Evolutionary conservation across 202 grass and related monocot genomes (phyloP).

Genomic region (Setaria viridis): DNA sequence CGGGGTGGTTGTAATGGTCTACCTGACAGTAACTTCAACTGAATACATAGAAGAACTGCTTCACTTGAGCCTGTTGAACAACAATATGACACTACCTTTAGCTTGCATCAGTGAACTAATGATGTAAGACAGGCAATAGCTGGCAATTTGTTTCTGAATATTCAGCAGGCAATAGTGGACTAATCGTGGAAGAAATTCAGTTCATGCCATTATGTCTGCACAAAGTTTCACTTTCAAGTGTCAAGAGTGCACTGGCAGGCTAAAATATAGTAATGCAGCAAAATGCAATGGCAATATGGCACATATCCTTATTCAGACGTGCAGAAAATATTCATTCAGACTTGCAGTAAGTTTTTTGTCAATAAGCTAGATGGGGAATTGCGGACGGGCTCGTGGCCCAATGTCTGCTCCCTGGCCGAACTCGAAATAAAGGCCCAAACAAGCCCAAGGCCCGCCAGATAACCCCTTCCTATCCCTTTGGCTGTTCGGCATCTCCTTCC

Average conservation of each 20-base stretch:
- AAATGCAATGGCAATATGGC: background rate
- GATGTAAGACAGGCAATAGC: background rate
- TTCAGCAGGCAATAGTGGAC: background rate
- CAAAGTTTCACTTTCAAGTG: background rate
- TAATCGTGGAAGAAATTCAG: background rate
- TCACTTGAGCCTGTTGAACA: background rate
- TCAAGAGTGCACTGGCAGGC: background rate
- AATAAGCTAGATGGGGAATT: background rate
- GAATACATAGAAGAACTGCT: background rate
- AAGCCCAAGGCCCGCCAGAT: too few relatives aligned
- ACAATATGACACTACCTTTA: background rate
- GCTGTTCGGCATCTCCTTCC: constrained; percentile 11
- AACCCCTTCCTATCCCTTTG: background rate
- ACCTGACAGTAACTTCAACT: background rate
- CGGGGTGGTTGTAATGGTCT: background rate
- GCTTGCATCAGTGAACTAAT: background rate
- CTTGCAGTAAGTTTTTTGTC: too few relatives aligned
- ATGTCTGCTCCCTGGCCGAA: too few relatives aligned
- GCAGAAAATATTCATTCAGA: background rate
- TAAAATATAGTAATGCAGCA: background rate
- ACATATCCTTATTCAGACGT: background rate
- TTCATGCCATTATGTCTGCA: background rate
- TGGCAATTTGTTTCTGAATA: background rate
- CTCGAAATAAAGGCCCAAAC: too few relatives aligned
- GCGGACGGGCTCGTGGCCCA: too few relatives aligned